Base-by-base conservation (phyloP, 2,329 filamentous ascomycete species). In the Bertia moriformis region DNA sequence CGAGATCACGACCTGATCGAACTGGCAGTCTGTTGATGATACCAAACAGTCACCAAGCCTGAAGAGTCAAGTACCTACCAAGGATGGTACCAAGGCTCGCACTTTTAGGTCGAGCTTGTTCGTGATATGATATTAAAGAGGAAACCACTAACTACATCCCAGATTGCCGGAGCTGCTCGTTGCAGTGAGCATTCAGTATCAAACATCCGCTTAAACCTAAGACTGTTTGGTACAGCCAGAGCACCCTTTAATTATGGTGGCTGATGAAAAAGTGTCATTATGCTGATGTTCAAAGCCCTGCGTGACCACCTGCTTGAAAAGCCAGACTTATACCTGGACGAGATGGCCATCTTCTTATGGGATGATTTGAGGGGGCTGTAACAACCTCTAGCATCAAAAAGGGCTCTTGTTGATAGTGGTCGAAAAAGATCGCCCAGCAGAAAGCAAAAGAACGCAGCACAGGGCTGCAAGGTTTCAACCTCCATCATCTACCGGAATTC, bases 401-500 rank as follows among this genome's bases (percentile, higher is more conserved):
- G 35, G 40, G 45, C 15, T 44, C 39, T n/a, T 32, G 18, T 15
- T 38, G 44, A 37, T 40, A 42, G 5, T 55, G 46, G 49, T 48
- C 44, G 4, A 51, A 51, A 40, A 55, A 55, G 40, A 42, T 24
- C 5, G 27, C 46, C n/a, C 45, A 44, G n/a, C 45, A 47, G 38
- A 45, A 51, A 41, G 44, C 52, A 41, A 50, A 47, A 41, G 47
- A 54, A 44, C 47, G 39, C 29, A 53, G 50, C 46, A 32, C 44
- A 15, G 49, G 55, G 24, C 41, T 57, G 38, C 46, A 47, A 43
- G 50, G 54, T 41, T 45, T 45, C 37, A 54, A 57, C 42, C 43
- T 49, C 18, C 41, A 54, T 44, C 47, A 48, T 14, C 37, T 55
- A 14, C 49, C 48, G 12, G 27, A 45, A 14, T 51, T 51, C 39